Base-by-base conservation (phyloP, 2,329 filamentous ascomycete species). In the Pyrenophora tritici-repentis region DNA sequence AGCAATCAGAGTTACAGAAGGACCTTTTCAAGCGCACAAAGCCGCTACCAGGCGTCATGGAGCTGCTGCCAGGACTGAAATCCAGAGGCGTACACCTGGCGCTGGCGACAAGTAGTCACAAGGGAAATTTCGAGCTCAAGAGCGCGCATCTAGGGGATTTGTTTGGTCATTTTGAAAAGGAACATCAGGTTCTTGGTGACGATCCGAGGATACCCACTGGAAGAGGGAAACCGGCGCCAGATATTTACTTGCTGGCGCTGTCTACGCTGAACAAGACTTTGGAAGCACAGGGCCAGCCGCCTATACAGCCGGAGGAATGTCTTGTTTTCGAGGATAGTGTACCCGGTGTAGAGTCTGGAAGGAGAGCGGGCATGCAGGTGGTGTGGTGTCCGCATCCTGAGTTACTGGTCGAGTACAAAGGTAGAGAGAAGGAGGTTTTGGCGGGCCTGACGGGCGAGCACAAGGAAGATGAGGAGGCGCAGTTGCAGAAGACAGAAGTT, bases 321-420 rank as follows among this genome's bases (percentile, higher is more conserved):
- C 80, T 99, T 13, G 94, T 97, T 0, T 97, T 99, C 66, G 94
- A 99, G 76, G 94, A 99, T 73, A 90, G 88, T 38, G 92, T 97
- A 1, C 90, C 91, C 0, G 94, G 94, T 3, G 91, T 97, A 2
- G 94, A 99, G 76, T 86, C 91, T 2, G 94, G 91, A 4, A 81
- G 94, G 45, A 84, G 94, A 59, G 94, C 94, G 0, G 93, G 93
- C 0, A 97, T 97, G 93, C 86, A 93, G 60, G 91, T 95, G 10
- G 81, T 96, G 1, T 99, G 94, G 94, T 88, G 86, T 62, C 94
- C 94, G 18, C 91, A 97, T 75, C 84, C 86, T 1, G 89, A 85
- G 67, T 76, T 99, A 44, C 80, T 88, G 75, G 79, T 84, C 44
- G 89, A 93, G 71, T 96, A 90, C 64, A 77, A 79, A 34, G 91